Conservation (phyloP, 495 filamentous ascomycete genomes). For the Lindgomyces ingoldianus region DNA sequence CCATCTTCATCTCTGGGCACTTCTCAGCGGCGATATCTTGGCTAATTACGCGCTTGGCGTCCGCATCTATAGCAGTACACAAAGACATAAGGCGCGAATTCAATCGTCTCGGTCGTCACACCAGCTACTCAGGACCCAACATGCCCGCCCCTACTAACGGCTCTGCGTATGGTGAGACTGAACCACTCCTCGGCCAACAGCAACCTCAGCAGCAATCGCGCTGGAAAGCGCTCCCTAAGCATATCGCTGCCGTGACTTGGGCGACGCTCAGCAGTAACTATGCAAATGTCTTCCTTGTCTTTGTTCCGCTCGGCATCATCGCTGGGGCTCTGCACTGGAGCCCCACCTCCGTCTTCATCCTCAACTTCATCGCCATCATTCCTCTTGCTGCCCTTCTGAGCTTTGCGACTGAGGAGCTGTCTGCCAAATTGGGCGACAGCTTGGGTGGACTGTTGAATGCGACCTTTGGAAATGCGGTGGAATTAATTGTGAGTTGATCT, state of each 20-base stretch:
- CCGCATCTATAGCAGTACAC: background rate
- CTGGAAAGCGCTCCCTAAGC: conserved; percentile 61
- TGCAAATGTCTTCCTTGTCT: conserved; percentile 83
- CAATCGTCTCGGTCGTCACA: conserved; percentile 21
- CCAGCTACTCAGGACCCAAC: background rate
- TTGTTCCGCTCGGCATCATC: conserved; percentile 86
- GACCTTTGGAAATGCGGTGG: conserved; percentile 97
- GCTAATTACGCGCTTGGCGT: conserved; percentile 32
- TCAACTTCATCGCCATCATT: conserved; percentile 96
- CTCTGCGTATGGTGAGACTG: conserved; percentile 13
- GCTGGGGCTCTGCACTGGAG: conserved; percentile 72
- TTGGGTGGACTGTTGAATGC: conserved; percentile 92
- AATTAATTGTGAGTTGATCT: conserved; percentile 75
- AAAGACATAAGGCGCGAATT: conserved; percentile 30
- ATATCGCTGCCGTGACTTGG: conserved; percentile 54
- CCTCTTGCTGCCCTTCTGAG: conserved; percentile 89
- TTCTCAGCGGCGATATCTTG: conserved; percentile 20
- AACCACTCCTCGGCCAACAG: conserved; percentile 11
- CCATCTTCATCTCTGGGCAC: background rate
- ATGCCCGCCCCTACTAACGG: conserved; percentile 5
- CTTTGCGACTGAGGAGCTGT: conserved; percentile 93
- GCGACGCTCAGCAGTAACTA: conserved; percentile 64
- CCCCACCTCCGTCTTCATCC: conserved; percentile 73
- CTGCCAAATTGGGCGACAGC: conserved; percentile 80
- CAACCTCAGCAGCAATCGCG: conserved; percentile 40